Conservation (phyloP, 441 rosid genomes). For the Manihot esculenta region DNA sequence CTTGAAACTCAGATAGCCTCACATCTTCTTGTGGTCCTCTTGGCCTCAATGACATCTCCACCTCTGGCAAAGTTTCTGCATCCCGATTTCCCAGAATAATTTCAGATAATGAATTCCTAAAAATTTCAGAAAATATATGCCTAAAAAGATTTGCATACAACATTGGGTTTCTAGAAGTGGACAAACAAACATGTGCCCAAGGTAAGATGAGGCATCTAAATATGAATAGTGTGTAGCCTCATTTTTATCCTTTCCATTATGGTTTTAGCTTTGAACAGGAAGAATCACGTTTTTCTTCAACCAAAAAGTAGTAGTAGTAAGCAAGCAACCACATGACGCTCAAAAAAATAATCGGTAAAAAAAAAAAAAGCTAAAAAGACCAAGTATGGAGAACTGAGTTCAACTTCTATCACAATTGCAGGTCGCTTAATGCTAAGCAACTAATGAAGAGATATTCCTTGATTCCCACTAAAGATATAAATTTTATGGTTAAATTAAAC, state of each 20-base stretch:
- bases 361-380: not conserved
- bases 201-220: not conserved
- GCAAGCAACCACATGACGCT: not conserved
- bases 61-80: conserved; percentile 76
- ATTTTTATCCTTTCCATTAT: not conserved
- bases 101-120: not conserved
- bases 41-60: conserved; percentile 53
- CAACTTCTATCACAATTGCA: not conserved
- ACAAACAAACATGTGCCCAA: not conserved
- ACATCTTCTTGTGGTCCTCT: conserved; percentile 72
- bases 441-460: not conserved
- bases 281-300: not conserved
- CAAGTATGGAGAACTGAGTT: not conserved
- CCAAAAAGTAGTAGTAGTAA: too few species aligned
- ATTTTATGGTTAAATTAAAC: not conserved
- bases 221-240: not conserved
- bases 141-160: not conserved
- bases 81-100: conserved; percentile 25
- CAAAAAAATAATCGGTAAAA: not conserved
- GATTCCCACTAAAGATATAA: not conserved
- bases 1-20: conserved; percentile 80
- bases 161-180: not conserved
- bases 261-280: not conserved
- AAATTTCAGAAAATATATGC: not conserved
- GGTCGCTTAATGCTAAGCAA: not conserved